phyloP scores from a whole-genome alignment of 352 stramenopile genomes.

The Lagenidium giganteum region DNA sequence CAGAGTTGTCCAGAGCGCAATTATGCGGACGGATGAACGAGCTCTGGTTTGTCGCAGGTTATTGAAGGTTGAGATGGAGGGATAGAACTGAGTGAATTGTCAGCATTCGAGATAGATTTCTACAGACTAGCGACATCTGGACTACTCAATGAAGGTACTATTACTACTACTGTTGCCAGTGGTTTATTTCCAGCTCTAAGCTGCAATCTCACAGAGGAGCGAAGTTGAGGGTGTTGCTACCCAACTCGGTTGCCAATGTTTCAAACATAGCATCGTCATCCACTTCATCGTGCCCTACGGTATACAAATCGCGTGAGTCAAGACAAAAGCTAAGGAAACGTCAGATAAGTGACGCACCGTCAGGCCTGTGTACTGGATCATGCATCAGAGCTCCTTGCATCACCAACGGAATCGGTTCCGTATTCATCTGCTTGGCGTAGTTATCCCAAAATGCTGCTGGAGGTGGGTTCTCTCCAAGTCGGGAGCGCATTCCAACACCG shows the following conservation, averaged over 20 bases:
- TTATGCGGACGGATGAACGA: too few relatives aligned
- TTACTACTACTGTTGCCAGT: background rate
- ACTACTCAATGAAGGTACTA: background rate
- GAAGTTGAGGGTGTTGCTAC: constrained; percentile 34
- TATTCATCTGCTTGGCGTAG: constrained; percentile 29
- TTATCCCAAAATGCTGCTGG: constrained; percentile 36
- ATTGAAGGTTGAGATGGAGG: too few relatives aligned
- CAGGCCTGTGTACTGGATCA: too few relatives aligned
- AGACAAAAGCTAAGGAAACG: background rate
- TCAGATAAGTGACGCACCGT: too few relatives aligned
- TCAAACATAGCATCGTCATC: constrained; percentile 42
- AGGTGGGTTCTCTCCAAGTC: constrained; percentile 35
- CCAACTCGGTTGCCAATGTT: constrained; percentile 32
- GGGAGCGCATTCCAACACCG: constrained; percentile 14
- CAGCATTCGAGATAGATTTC: too few relatives aligned
- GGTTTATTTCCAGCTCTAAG: background rate
- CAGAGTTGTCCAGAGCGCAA: too few relatives aligned
- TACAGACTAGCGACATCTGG: too few relatives aligned
- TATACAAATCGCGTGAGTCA: constrained; percentile 9
- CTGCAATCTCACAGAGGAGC: constrained; percentile 21
- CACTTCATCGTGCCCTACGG: constrained; percentile 26
- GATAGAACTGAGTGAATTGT: too few relatives aligned
- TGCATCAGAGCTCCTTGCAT: too few relatives aligned
- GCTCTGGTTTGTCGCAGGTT: too few relatives aligned
- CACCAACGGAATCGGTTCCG: constrained; percentile 25